These are phyloP conservation scores for Gyromitra esculenta DNA, from an alignment of 2,329 filamentous ascomycete genomes.

Conservation along the genomic window DNA sequence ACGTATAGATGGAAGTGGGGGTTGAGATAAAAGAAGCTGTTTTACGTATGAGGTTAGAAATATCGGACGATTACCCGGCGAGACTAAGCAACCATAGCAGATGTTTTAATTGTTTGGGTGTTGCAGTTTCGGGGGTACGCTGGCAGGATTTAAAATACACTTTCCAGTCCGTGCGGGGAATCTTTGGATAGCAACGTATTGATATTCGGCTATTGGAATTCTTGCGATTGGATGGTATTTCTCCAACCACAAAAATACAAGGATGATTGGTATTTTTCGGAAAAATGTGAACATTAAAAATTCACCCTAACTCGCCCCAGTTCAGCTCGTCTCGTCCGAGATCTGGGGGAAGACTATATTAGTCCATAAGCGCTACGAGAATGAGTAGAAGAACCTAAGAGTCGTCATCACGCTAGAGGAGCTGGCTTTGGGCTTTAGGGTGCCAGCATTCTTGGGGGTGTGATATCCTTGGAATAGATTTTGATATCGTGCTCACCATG, in stretches of 20 bases:
- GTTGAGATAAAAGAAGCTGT: not conserved
- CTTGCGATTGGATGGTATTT: not conserved
- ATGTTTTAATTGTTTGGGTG: not conserved
- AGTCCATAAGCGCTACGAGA: no score
- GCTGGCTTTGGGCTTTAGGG: no score
- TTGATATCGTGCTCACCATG: no score
- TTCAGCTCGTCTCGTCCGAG: no score
- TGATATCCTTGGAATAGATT: no score
- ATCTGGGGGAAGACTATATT: not conserved
- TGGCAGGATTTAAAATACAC: slow-evolving; percentile 13
- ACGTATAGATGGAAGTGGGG: not conserved
- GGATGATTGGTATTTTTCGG: not conserved
- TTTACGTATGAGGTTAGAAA: not conserved
- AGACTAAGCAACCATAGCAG: not conserved
- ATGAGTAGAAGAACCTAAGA: no score
- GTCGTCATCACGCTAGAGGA: no score
- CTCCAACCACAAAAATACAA: not conserved
- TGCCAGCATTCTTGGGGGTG: no score
- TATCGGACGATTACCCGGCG: slow-evolving; percentile 4
- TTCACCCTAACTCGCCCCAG: no score
- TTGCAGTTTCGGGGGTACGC: slow-evolving; percentile 1
- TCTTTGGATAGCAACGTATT: not conserved
- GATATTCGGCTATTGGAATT: not conserved
- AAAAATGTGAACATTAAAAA: not conserved
- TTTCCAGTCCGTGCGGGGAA: not conserved